Percentiles rank a stretch among this genome's conserved stretches.
These are phyloP conservation scores for Solanum bulbocastanum DNA, from an alignment of 257 asterid species.

Conservation along the genomic window DNA sequence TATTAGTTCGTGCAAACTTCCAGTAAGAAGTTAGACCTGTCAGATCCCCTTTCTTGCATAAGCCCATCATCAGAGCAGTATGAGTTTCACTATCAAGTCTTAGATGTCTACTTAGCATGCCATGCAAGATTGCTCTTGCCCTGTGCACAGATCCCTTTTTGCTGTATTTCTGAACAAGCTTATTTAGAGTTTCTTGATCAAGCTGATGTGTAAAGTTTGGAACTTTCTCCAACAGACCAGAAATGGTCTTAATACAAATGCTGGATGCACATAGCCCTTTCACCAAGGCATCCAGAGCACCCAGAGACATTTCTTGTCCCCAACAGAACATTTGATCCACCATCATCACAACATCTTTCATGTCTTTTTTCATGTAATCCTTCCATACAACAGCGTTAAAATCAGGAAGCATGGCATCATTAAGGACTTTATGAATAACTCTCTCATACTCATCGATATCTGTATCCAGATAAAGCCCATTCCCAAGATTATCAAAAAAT, in stretches of 20 bases:
- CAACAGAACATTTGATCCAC: conserved; percentile 56
- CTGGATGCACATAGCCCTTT: conserved; percentile 26
- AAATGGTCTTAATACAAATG: conserved; percentile 19
- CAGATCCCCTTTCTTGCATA: conserved; percentile 50
- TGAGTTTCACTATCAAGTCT: conserved; percentile 35
- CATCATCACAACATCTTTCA: conserved; percentile 15
- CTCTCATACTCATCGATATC: conserved; percentile 54
- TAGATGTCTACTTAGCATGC: conserved; percentile 38
- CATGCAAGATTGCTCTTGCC: conserved; percentile 45
- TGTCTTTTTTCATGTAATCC: conserved; percentile 15
- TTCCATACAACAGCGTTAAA: conserved; percentile 35
- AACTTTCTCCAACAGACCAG: conserved; percentile 27
- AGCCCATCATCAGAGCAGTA: conserved; percentile 32
- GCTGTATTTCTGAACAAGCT: conserved; percentile 46
- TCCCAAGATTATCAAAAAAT: conserved; percentile 81
- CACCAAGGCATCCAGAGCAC: conserved; percentile 35
- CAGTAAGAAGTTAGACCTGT: conserved; percentile 28
- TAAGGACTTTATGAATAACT: conserved; percentile 36
- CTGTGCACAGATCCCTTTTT: conserved; percentile 38
- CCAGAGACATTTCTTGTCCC: conserved; percentile 63
- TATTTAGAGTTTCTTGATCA: conserved; percentile 44
- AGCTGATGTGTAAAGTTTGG: conserved; percentile 31
- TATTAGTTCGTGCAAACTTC: conserved; percentile 32
- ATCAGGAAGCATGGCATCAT: conserved; percentile 59
- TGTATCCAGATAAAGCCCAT: conserved; percentile 84